A percentile compares a stretch with the other conserved stretches of the same genome.
phyloP scores from a whole-genome alignment of 2,329 filamentous ascomycete genomes.

The Teratosphaeria destructans region DNA sequence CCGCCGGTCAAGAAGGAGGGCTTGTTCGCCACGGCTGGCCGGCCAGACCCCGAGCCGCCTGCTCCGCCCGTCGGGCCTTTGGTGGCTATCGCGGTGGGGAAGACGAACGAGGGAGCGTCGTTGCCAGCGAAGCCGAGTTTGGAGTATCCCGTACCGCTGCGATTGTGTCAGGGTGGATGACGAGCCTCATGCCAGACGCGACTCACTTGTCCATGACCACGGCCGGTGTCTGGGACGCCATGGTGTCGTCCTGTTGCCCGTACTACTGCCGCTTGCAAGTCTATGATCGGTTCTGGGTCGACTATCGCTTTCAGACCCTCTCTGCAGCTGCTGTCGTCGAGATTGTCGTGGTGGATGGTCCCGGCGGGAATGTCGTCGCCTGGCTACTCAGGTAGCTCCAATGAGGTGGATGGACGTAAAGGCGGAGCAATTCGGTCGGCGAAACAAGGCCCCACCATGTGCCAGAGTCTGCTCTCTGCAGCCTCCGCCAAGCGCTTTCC shows the following conservation, averaged over 20 bases:
- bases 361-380: background rate
- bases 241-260: conserved; percentile 33
- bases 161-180: conserved; percentile 12
- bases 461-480: too few relatives aligned
- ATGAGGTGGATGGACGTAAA: background rate
- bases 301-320: background rate
- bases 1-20: conserved; percentile 90
- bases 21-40: conserved; percentile 86
- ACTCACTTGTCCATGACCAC: conserved; percentile 99
- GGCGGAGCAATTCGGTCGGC: conserved; percentile 1
- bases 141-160: conserved; percentile 96
- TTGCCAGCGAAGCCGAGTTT: conserved; percentile 99
- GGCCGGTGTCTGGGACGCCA: conserved; percentile 98
- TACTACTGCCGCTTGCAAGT: background rate
- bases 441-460: background rate
- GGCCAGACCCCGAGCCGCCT: conserved; percentile 59
- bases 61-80: conserved; percentile 64
- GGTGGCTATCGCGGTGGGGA: conserved; percentile 95
- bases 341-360: background rate
- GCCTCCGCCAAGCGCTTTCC: background rate
- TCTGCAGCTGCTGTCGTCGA: background rate
- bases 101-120: conserved; percentile 97
- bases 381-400: background rate
- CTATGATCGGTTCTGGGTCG: background rate
- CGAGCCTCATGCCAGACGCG: background rate